A percentile compares a stretch with the other conserved stretches of the same genome.
phyloP scores from a whole-genome alignment of 2,329 filamentous ascomycete genomes.

The Ophiocordyceps sinensis region DNA sequence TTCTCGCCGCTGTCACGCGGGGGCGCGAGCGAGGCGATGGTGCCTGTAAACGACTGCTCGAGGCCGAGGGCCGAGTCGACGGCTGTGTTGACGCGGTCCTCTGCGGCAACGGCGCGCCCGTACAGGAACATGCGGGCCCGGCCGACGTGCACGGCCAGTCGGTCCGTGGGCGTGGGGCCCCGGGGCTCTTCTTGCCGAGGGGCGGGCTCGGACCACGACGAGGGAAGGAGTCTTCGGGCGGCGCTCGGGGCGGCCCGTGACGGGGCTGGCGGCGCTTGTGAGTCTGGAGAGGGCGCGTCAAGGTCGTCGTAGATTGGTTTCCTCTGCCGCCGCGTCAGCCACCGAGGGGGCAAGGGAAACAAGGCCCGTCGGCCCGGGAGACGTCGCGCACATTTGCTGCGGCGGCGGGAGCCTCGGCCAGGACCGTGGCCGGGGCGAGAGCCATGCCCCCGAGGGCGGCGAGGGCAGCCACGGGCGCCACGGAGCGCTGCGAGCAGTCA shows the following conservation, averaged over 20 bases:
- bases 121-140: slow-evolving; percentile 70
- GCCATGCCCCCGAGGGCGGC: slow-evolving; percentile 33
- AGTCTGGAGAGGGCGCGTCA: slow-evolving; percentile 25
- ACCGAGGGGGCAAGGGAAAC: neutral
- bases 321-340: slow-evolving; percentile 15
- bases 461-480: slow-evolving; percentile 38
- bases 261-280: neutral
- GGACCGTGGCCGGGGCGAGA: slow-evolving; percentile 30
- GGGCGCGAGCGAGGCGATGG: slow-evolving; percentile 77
- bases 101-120: slow-evolving; percentile 55
- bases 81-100: slow-evolving; percentile 69
- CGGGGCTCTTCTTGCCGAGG: slow-evolving; percentile 16
- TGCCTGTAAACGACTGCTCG: slow-evolving; percentile 81
- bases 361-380: neutral
- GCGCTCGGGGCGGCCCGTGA: neutral
- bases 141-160: slow-evolving; percentile 71
- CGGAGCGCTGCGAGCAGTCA: slow-evolving; percentile 27
- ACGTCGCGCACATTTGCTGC: slow-evolving; percentile 16
- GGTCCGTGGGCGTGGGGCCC: slow-evolving; percentile 72
- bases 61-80: slow-evolving; percentile 71
- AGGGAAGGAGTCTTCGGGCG: neutral
- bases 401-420: slow-evolving; percentile 35
- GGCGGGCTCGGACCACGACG: neutral
- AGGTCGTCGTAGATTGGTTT: slow-evolving; percentile 74
- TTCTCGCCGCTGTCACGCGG: slow-evolving; percentile 74